Evolutionary conservation across 1,284 basidiomycete species (phyloP).

Genomic region (Sanghuangporus weigelae): DNA sequence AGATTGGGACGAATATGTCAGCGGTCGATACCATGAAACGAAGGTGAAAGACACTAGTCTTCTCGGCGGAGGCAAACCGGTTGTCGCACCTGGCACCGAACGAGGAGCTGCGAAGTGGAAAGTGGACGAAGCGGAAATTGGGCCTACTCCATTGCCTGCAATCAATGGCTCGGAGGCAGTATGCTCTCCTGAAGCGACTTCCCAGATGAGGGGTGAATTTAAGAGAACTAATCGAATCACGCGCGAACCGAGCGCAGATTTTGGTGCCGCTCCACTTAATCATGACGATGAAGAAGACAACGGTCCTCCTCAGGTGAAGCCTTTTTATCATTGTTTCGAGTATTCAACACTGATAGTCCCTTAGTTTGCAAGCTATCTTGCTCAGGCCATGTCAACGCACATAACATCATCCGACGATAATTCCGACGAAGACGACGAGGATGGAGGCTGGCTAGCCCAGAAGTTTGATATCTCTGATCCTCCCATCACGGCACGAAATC

Average conservation of each 20-base stretch:
- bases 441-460: slow-evolving; percentile 71
- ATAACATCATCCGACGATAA: slow-evolving; percentile 44
- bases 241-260: slow-evolving; percentile 58
- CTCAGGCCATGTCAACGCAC: slow-evolving; percentile 62
- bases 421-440: slow-evolving; percentile 62
- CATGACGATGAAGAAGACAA: slow-evolving; percentile 42
- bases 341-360: background rate
- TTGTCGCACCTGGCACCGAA: slow-evolving; percentile 37
- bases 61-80: slow-evolving; percentile 80
- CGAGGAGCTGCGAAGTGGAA: slow-evolving; percentile 50
- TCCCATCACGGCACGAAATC: slow-evolving; percentile 47
- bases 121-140: slow-evolving; percentile 61
- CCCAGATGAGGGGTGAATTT: slow-evolving; percentile 51
- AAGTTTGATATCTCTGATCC: slow-evolving; percentile 58
- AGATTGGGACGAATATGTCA: slow-evolving; percentile 86
- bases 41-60: slow-evolving; percentile 75
- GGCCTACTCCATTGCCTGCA: slow-evolving; percentile 21
- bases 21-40: slow-evolving; percentile 79
- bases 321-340: background rate
- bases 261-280: slow-evolving; percentile 50
- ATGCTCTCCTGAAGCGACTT: slow-evolving; percentile 19
- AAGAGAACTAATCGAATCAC: slow-evolving; percentile 41
- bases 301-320: slow-evolving; percentile 46
- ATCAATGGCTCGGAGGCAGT: slow-evolving; percentile 24
- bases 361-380: slow-evolving; percentile 71